Base-by-base conservation (phyloP, 495 filamentous ascomycete species). In the Sphaerosporella brunnea region DNA sequence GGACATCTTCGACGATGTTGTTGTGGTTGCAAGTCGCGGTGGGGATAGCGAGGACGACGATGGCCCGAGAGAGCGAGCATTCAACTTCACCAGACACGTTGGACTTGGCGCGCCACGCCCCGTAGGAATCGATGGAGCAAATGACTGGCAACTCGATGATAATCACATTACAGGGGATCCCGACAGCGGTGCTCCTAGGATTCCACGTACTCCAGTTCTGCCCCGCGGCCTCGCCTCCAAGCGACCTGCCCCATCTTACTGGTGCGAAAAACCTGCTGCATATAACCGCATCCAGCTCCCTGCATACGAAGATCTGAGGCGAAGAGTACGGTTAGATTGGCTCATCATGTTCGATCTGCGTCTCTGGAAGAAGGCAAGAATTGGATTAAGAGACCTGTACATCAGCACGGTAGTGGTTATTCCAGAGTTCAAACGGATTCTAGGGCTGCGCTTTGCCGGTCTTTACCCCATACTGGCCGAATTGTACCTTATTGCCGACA, bases 381-480 rank as follows among this genome's bases (percentile, higher is more conserved):
- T 84, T 35, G 80, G 93, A 54, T 69, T 99, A 42, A 80, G 92
- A 10, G 84, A 93, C 50, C 73, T 99, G 4, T 95, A 94, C 62
- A 93, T 99, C 54, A 84, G 81, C 28, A 96, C 92, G 8, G 87
- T 96, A 16, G 84, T 99, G 35, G 83, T 82, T 5, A 83, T 95
- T 45, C 88, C 88, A 8, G 70, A 86, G 53, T 96, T 96, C 72
- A 99, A 96, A 67, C 78, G 92, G n/a, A 75, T 99, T 23, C 72
- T 99, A 47, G 86, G 87, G 8, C 68, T 99, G 39, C 75, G 90
- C 8, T 84, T 99, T 60, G 84, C 92, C 48, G 84, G 85, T 0
- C 67, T 99, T 25, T 99, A 99, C 61, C 95, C 87, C 4, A 80
- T 79, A 2, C 69, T 99, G 24, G 85, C 90, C 3, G 86, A 99